A percentile compares a stretch with the other conserved stretches of the same genome.
Evolutionary conservation across 306 rosid species (phyloP).

Genomic region (Lathyrus tuberosus): DNA sequence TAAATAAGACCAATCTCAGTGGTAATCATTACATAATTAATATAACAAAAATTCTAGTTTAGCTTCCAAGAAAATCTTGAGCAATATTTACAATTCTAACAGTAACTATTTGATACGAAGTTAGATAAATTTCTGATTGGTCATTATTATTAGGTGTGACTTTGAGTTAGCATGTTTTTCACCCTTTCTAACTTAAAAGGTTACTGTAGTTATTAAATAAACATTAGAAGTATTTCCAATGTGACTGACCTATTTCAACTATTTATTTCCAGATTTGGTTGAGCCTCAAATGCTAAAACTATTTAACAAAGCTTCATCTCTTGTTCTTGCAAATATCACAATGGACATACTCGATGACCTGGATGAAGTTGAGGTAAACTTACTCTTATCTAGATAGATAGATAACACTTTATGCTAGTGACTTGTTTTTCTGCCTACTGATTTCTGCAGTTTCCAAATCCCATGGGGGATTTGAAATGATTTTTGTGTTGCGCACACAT

Average conservation of each 20-base stretch:
- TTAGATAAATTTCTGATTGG: conserved; percentile 9
- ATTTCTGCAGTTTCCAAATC: neutral
- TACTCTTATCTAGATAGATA: conserved; percentile 3
- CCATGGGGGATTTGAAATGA: neutral
- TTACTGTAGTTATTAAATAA: neutral
- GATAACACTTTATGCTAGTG: neutral
- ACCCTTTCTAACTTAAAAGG: neutral
- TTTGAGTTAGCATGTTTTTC: conserved; percentile 24
- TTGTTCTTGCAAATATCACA: conserved; percentile 65
- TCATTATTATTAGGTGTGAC: conserved; percentile 4
- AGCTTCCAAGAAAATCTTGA: no score
- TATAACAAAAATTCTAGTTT: no score
- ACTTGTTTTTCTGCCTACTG: neutral
- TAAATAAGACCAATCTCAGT: no score
- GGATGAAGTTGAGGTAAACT: conserved; percentile 74
- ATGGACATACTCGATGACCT: conserved; percentile 53
- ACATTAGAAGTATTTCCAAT: conserved; percentile 6
- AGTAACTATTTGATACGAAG: conserved; percentile 26
- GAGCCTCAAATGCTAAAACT: conserved; percentile 59
- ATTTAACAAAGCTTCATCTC: conserved; percentile 63
- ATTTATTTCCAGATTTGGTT: conserved; percentile 55
- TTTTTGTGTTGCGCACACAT: neutral
- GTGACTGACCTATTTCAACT: conserved; percentile 18
- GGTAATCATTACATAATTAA: no score
- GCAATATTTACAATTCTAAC: no score